Evolutionary conservation across 192 early-diverging fungal species (phyloP).

Genomic region (Chytriomyces hyalinus): DNA sequence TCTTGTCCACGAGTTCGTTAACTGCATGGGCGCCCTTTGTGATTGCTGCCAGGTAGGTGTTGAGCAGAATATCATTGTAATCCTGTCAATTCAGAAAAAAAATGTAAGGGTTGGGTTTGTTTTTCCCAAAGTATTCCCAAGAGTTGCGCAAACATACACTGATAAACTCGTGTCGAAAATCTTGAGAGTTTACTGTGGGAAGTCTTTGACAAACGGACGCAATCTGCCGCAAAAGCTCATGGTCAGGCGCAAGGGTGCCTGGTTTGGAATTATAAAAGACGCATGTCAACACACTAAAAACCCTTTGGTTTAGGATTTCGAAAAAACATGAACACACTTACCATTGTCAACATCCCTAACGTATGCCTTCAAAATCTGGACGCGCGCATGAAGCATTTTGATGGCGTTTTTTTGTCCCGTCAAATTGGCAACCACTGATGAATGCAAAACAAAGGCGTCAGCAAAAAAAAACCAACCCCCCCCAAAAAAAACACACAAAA

Average conservation of each 20-base stretch:
- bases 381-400: conserved; percentile 77
- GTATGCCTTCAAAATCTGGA: conserved; percentile 73
- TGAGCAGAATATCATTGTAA: conserved; percentile 81
- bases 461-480: not conserved
- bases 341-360: conserved; percentile 72
- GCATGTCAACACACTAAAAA: not conserved
- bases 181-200: conserved; percentile 67
- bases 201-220: conserved; percentile 73
- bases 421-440: conserved; percentile 70
- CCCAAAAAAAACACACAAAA: not conserved
- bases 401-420: conserved; percentile 79
- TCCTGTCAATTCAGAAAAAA: conserved; percentile 58
- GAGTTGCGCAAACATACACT: conserved; percentile 53
- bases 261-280: not conserved
- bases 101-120: not conserved
- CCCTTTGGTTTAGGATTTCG: not conserved
- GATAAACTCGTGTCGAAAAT: conserved; percentile 76
- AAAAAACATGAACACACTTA: conserved; percentile 30
- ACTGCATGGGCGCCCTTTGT: conserved; percentile 75
- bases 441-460: not conserved
- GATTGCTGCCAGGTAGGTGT: conserved; percentile 73
- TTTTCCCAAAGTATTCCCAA: not conserved
- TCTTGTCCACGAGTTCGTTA: conserved; percentile 66
- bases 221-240: conserved; percentile 79
- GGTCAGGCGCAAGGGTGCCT: conserved; percentile 69